These are phyloP conservation scores for Volutella citrinella DNA, from an alignment of 2,329 filamentous ascomycete species.

Conservation along the genomic window DNA sequence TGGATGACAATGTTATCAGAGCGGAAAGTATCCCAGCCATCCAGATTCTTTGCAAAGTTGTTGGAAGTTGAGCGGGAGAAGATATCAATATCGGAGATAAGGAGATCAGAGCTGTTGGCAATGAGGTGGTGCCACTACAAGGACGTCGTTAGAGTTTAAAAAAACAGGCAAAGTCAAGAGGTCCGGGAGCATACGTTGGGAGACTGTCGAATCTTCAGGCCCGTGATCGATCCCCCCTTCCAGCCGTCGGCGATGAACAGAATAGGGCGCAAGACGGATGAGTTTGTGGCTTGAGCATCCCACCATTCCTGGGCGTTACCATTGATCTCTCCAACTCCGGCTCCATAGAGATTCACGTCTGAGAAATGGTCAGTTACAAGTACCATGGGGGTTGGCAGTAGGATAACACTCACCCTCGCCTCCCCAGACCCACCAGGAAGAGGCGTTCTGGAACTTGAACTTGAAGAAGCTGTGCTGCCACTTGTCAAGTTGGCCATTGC, in stretches of 20 bases:
- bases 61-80: conserved; percentile 49
- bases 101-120: conserved; percentile 60
- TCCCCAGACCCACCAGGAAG: conserved; percentile 28
- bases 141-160: too few species aligned
- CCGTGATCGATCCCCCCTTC: conserved; percentile 53
- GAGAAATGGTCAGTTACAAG: too few species aligned
- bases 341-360: conserved; percentile 61
- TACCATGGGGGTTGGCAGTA: too few species aligned
- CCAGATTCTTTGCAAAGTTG: conserved; percentile 59
- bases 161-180: neutral
- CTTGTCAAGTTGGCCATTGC: conserved; percentile 62
- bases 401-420: too few species aligned
- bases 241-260: conserved; percentile 61
- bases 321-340: conserved; percentile 43
- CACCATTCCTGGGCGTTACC: conserved; percentile 67
- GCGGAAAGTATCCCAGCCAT: conserved; percentile 62
- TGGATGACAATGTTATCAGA: conserved; percentile 63
- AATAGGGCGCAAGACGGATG: conserved; percentile 56
- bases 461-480: conserved; percentile 63
- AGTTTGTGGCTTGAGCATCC: conserved; percentile 43
- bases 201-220: conserved; percentile 58
- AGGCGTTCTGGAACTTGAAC: conserved; percentile 62
- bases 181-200: conserved; percentile 23
- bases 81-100: conserved; percentile 63
- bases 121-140: conserved; percentile 52